Percentiles rank a stretch among this genome's conserved stretches.
Conservation (phyloP, 306 rosid genomes). For the Cyamopsis tetragonoloba region DNA sequence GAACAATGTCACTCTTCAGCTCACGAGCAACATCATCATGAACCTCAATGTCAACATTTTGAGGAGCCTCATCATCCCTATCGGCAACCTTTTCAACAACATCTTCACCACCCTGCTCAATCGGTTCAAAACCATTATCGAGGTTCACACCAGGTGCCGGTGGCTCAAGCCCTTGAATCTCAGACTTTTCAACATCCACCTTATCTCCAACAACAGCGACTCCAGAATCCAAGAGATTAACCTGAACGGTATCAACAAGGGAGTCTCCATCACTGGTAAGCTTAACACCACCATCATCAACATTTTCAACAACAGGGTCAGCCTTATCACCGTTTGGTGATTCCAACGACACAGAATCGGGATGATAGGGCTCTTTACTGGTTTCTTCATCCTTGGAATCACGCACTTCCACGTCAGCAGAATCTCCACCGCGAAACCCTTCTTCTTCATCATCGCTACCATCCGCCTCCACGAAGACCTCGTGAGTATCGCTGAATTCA, state of each 20-base stretch:
- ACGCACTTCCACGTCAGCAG: not conserved
- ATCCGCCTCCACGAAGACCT: constrained; percentile 29
- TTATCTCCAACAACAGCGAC: constrained; percentile 47
- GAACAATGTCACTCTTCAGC: constrained; percentile 24
- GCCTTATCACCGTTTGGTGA: not conserved
- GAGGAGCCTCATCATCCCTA: not conserved
- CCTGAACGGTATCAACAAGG: constrained; percentile 35
- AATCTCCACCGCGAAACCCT: constrained; percentile 12
- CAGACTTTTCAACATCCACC: constrained; percentile 38
- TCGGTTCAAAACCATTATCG: constrained; percentile 48
- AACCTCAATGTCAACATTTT: not conserved
- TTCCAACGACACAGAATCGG: constrained; percentile 26
- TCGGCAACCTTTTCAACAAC: not conserved
- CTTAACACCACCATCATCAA: constrained; percentile 13
- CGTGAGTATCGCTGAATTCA: constrained; percentile 31
- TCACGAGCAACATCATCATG: not conserved
- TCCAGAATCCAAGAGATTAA: constrained; percentile 27
- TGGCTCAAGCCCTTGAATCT: constrained; percentile 34
- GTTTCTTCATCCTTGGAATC: too few relatives aligned
- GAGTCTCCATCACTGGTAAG: constrained; percentile 30
- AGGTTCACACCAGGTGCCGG: constrained; percentile 29
- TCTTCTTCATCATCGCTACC: constrained; percentile 11
- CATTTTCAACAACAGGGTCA: constrained; percentile 20
- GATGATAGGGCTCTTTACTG: too few relatives aligned
- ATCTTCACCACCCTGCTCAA: constrained; percentile 29